phyloP scores from a whole-genome alignment of 495 filamentous ascomycete genomes.

The Cladorrhinum samala region DNA sequence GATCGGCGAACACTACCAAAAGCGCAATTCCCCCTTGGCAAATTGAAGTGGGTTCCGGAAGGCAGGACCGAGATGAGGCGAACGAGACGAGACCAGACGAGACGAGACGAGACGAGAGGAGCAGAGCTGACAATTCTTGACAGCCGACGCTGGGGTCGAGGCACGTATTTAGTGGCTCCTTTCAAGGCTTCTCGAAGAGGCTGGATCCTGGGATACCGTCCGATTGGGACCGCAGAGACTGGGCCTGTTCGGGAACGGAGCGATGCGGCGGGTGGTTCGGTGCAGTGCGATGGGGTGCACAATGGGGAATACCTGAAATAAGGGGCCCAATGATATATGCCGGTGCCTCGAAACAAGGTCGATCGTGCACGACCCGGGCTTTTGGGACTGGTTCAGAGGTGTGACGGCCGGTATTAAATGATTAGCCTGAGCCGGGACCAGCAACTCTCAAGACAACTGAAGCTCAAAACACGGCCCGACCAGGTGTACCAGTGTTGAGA shows the following conservation, averaged over 20 bases:
- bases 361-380: conserved; percentile 22
- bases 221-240: not conserved
- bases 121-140: conserved; percentile 7
- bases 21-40: conserved; percentile 13
- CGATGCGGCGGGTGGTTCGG: not conserved
- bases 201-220: not conserved
- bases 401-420: conserved; percentile 11
- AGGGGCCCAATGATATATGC: no score
- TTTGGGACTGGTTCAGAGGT: conserved; percentile 13
- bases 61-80: conserved; percentile 11
- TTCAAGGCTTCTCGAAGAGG: not conserved
- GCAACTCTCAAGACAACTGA: not conserved
- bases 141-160: conserved; percentile 3
- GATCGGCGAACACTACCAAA: conserved; percentile 8
- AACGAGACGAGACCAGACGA: conserved; percentile 2
- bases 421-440: conserved; percentile 21
- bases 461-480: conserved; percentile 2
- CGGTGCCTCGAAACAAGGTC: conserved; percentile 21
- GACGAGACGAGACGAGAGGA: conserved; percentile 4
- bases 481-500: not conserved
- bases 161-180: not conserved
- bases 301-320: no score
- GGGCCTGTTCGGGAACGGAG: conserved; percentile 15
- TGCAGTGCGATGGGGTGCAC: no score
- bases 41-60: conserved; percentile 12